Percentiles rank a stretch among this genome's conserved stretches.
Conservation (phyloP, 1,284 basidiomycete genomes). For the Coniophora puteana region DNA sequence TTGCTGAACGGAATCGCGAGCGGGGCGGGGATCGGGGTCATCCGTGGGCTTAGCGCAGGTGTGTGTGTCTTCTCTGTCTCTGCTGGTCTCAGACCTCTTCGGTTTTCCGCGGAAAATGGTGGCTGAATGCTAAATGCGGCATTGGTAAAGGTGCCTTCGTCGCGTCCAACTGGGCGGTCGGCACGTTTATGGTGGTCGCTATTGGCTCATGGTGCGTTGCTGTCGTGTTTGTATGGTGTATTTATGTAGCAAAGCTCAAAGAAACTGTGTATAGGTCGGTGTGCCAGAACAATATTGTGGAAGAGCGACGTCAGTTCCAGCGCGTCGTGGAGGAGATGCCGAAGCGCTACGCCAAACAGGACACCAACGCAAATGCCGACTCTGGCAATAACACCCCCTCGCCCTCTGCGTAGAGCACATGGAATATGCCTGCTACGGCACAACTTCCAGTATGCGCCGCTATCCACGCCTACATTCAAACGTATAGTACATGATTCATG, state of each 20-base stretch:
- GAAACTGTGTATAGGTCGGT: slow-evolving; percentile 53
- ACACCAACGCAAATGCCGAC: too few relatives aligned
- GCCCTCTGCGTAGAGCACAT: too few relatives aligned
- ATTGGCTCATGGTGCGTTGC: slow-evolving; percentile 44
- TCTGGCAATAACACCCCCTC: too few relatives aligned
- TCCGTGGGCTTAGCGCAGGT: slow-evolving; percentile 54
- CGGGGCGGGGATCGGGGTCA: slow-evolving; percentile 51
- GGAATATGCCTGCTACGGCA: too few relatives aligned
- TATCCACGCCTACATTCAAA: too few relatives aligned
- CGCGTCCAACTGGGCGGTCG: slow-evolving; percentile 54
- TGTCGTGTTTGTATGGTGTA: slow-evolving; percentile 1
- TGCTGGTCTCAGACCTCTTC: slow-evolving; percentile 7
- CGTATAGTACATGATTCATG: too few relatives aligned
- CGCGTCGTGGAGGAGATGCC: slow-evolving; percentile 61
- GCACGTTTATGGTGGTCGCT: slow-evolving; percentile 49
- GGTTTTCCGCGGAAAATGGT: slow-evolving; percentile 6
- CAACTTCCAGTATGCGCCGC: too few relatives aligned
- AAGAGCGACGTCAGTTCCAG: slow-evolving; percentile 53
- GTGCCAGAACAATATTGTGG: slow-evolving; percentile 51
- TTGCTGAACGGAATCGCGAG: slow-evolving; percentile 51
- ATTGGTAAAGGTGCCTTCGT: slow-evolving; percentile 35
- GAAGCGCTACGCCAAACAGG: slow-evolving; percentile 44
- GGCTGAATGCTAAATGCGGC: too few relatives aligned
- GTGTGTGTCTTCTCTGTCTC: slow-evolving; percentile 15
- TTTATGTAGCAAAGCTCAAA: slow-evolving; percentile 7